These are phyloP conservation scores for Striga hermonthica DNA, from an alignment of 305 asterid genomes.

Conservation along the genomic window DNA sequence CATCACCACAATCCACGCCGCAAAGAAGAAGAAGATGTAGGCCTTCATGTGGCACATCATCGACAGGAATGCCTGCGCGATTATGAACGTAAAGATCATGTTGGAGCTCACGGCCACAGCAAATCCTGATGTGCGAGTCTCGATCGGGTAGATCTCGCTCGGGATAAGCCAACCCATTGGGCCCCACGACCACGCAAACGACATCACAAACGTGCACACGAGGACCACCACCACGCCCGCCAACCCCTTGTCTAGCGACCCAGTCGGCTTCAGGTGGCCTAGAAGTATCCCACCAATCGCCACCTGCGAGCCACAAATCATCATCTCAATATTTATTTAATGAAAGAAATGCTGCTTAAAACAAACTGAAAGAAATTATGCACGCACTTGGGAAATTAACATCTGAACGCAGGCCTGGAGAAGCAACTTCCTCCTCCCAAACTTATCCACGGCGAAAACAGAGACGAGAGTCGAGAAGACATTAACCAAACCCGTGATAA, in stretches of 20 bases:
- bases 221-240: slow-evolving; percentile 36
- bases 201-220: slow-evolving; percentile 39
- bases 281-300: slow-evolving; percentile 45
- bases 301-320: slow-evolving; percentile 27
- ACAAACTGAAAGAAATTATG: no score
- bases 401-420: slow-evolving; percentile 42
- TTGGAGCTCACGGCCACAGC: slow-evolving; percentile 66
- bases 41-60: slow-evolving; percentile 64
- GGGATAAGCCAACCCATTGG: slow-evolving; percentile 49
- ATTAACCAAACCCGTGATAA: slow-evolving; percentile 39
- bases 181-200: slow-evolving; percentile 52
- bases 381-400: slow-evolving; percentile 35
- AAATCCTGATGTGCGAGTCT: slow-evolving; percentile 43
- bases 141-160: slow-evolving; percentile 40
- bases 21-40: slow-evolving; percentile 62
- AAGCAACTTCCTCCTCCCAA: slow-evolving; percentile 40
- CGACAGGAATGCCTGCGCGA: slow-evolving; percentile 63
- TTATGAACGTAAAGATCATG: slow-evolving; percentile 61
- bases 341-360: no score
- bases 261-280: slow-evolving; percentile 34
- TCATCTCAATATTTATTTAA: no score
- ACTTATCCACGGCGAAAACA: slow-evolving; percentile 33
- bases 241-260: slow-evolving; percentile 33
- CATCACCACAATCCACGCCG: slow-evolving; percentile 61
- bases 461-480: slow-evolving; percentile 38